Base-by-base conservation (phyloP, 1,284 basidiomycete species). In the Papiliotrema flavescens region DNA sequence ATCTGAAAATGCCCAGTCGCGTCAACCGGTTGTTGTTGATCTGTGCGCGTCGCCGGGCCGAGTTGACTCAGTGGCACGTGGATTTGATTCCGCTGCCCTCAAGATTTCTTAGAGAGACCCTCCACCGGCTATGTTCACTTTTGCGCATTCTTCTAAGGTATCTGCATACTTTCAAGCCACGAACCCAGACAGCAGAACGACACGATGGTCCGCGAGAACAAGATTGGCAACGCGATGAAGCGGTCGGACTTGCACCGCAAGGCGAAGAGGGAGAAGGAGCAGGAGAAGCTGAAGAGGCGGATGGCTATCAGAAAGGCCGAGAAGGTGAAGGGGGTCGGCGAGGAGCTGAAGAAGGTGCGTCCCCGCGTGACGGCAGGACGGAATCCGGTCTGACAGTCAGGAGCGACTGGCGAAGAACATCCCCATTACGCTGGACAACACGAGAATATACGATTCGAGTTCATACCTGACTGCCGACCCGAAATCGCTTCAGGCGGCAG, bases 351-450 rank as follows among this genome's bases (percentile, higher is more conserved):
- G 56, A 59, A 56, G 65, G 71, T 74, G 13, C 45, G n/a, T n/a
- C n/a, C n/a, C n/a, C n/a, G n/a, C n/a, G n/a, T n/a, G n/a, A n/a
- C n/a, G n/a, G n/a, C n/a, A 22, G 26, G 20, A 49, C 9, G 3
- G 14, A 6, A 20, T 15, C 17, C 17, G 15, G 14, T 41, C 54
- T 59, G 42, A 53, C 19, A 42, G n/a, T 42, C 48, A 92, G 90
- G 87, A 85, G 83, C 84, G 92, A 57, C 77, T 90, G 37, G 81
- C 84, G 6, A 84, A 87, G 66, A 96, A 97, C 79, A 80, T 94
- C 20, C 91, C 95, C 0, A 82, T 84, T 40, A 98, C 95, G 0
- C 84, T 98, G 36, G 95, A 98, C 71, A 98, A 97, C 74, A 89
- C 86, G 49, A 85, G 94, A 58, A 86, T 93, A 73, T 90, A 84